Base-by-base conservation (phyloP, 2,329 filamentous ascomycete species). In the Colletotrichum acutatum region DNA sequence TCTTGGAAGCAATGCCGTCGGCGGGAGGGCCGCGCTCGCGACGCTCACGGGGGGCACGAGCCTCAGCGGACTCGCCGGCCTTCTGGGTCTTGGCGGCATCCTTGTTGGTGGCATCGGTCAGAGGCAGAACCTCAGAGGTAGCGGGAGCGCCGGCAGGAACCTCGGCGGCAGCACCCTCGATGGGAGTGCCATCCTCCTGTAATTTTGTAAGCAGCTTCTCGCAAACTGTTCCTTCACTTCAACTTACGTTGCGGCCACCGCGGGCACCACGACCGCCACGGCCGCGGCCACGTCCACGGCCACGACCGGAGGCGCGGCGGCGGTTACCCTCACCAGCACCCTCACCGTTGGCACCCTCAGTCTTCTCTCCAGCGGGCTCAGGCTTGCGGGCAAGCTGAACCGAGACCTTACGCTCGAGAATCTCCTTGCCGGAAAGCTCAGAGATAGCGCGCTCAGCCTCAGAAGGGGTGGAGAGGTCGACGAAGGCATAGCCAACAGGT, bases 301-400 rank as follows among this genome's bases (percentile, higher is more conserved):
- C 90, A 80, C 90, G 90, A 65, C 90, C 90, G 79, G 89, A 90
- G 79, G 89, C 84, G 78, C 90, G 88, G 79, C 90, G 90, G 77
- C 90, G 89, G 74, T 87, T 87, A 76, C 89, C 93, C 79, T 93
- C 93, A 83, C 90, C 92, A 76, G 86, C 87, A 80, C 90, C 92
- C 85, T 97, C 95, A 79, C 91, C 93, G 84, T 93, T 94, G 80
- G 89, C 88, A 82, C 90, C 90, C 80, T 95, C 94, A 59, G 85
- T 81, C 89, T 94, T 94, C 84, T 95, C 93, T 78, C 90, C 92
- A 80, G 93, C 90, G 77, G 93, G 90, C 88, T 98, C 96, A 74
- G 96, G 96, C 90, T 98, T 98, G 88, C 96, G 96, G 81, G 97
- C 97, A 81, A 98, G 93, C 89, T 99, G 97, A 78, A 99, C 97